A percentile compares a stretch with the other conserved stretches of the same genome.
Conservation (phyloP, 208 protist genomes). For the Wallacemonas sp. region DNA sequence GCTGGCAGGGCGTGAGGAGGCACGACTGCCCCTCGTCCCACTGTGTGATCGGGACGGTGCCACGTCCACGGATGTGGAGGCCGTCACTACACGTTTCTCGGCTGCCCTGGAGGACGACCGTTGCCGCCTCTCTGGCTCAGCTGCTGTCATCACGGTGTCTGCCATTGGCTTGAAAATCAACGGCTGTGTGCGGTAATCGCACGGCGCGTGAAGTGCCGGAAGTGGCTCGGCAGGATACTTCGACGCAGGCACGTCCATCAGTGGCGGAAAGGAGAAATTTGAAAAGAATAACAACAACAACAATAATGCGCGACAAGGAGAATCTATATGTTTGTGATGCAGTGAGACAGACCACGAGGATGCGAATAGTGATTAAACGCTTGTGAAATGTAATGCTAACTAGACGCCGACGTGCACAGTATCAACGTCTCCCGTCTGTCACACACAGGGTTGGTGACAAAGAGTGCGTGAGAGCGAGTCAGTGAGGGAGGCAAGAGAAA, state of each 20-base stretch:
- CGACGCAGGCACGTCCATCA: background rate
- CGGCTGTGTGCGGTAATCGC: slow-evolving; percentile 38
- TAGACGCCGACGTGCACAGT: no score
- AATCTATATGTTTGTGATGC: no score
- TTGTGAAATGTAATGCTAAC: no score
- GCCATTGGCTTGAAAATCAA: slow-evolving; percentile 29
- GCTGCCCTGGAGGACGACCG: background rate
- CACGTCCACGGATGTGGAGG: background rate
- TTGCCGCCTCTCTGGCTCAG: background rate
- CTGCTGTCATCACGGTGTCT: background rate
- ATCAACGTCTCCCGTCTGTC: no score
- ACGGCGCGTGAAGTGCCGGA: slow-evolving; percentile 20
- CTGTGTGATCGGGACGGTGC: background rate
- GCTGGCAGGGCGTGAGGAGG: background rate
- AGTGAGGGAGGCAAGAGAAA: no score
- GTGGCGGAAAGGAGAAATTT: no score
- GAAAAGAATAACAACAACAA: slow-evolving; percentile 4
- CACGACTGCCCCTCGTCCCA: background rate
- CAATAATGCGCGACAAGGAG: no score
- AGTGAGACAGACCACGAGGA: no score
- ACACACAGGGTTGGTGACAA: no score
- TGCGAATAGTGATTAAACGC: no score
- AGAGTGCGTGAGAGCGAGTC: no score
- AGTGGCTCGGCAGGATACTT: slow-evolving; percentile 23
- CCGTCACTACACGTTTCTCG: no score